These are phyloP conservation scores for Colletotrichum filicis DNA, from an alignment of 2,329 filamentous ascomycete species.

Conservation along the genomic window DNA sequence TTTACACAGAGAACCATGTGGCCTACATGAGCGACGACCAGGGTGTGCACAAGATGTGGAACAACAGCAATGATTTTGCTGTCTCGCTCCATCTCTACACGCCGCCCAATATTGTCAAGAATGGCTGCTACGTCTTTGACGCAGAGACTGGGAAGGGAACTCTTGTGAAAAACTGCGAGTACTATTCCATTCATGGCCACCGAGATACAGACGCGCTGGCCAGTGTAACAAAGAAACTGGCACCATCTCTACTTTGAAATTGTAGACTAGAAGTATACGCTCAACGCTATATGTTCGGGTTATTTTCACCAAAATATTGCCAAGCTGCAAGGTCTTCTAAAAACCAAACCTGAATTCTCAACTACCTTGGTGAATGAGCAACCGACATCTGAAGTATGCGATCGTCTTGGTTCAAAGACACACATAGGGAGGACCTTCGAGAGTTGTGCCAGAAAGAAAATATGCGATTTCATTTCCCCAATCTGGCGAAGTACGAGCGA, in stretches of 20 bases:
- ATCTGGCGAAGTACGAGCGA: too few relatives aligned
- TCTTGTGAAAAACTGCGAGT: neutral
- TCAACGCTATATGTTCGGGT: too few relatives aligned
- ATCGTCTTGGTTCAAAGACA: too few relatives aligned
- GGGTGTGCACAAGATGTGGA: slow-evolving; percentile 84
- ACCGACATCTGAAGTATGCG: too few relatives aligned
- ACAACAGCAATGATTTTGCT: slow-evolving; percentile 78
- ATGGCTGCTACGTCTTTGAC: neutral
- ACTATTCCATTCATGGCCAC: neutral
- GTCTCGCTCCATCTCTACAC: slow-evolving; percentile 76
- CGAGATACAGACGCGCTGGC: too few relatives aligned
- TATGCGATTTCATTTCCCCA: too few relatives aligned
- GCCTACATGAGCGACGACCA: slow-evolving; percentile 93
- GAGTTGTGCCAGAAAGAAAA: too few relatives aligned
- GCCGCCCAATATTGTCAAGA: neutral
- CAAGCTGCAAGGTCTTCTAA: too few relatives aligned
- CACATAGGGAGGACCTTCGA: too few relatives aligned
- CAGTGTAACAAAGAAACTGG: neutral
- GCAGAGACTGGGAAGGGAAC: neutral
- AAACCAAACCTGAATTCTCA: too few relatives aligned
- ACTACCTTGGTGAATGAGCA: too few relatives aligned
- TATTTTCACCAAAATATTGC: too few relatives aligned
- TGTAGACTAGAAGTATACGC: neutral
- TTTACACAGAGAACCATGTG: slow-evolving; percentile 77
- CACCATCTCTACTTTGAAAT: neutral